A percentile compares a stretch with the other conserved stretches of the same genome.
Evolutionary conservation across 768 basidiomycete genomes (phyloP).

Genomic region (Kwoniella botswanensis): DNA sequence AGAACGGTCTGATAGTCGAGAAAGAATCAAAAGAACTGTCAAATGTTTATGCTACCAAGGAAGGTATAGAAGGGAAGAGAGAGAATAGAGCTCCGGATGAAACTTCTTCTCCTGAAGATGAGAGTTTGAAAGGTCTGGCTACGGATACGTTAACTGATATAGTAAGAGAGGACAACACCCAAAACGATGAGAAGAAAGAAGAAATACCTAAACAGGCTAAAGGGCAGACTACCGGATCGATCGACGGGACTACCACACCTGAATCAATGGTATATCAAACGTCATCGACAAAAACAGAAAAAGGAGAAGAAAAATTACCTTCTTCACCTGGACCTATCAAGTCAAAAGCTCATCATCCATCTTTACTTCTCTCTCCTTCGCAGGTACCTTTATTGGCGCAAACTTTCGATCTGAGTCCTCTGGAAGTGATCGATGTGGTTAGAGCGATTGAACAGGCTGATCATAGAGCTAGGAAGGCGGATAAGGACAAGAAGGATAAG

Average conservation of each 20-base stretch:
- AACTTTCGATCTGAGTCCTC: conserved; percentile 45
- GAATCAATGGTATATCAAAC: conserved; percentile 28
- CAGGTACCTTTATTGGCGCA: conserved; percentile 44
- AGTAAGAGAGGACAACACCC: neutral
- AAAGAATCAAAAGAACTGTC: conserved; percentile 41
- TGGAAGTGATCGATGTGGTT: conserved; percentile 57
- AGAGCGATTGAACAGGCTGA: conserved; percentile 58
- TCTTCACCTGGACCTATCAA: conserved; percentile 27
- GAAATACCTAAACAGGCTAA: conserved; percentile 33
- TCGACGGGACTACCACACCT: conserved; percentile 47
- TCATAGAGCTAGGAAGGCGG: conserved; percentile 42
- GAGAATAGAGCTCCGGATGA: conserved; percentile 42
- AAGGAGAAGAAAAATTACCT: neutral
- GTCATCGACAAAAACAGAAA: conserved; percentile 4
- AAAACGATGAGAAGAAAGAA: neutral
- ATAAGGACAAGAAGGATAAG: conserved; percentile 28
- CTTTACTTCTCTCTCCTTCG: conserved; percentile 38
- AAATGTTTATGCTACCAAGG: conserved; percentile 41
- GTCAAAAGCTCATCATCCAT: conserved; percentile 25
- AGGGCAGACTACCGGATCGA: conserved; percentile 23
- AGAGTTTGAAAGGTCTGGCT: neutral
- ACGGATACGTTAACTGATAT: neutral
- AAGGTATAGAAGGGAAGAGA: conserved; percentile 17
- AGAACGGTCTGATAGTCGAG: conserved; percentile 48
- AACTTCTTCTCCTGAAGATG: conserved; percentile 22